These are phyloP conservation scores for Alternaria rosae DNA, from an alignment of 2,329 filamentous ascomycete genomes.

Conservation along the genomic window DNA sequence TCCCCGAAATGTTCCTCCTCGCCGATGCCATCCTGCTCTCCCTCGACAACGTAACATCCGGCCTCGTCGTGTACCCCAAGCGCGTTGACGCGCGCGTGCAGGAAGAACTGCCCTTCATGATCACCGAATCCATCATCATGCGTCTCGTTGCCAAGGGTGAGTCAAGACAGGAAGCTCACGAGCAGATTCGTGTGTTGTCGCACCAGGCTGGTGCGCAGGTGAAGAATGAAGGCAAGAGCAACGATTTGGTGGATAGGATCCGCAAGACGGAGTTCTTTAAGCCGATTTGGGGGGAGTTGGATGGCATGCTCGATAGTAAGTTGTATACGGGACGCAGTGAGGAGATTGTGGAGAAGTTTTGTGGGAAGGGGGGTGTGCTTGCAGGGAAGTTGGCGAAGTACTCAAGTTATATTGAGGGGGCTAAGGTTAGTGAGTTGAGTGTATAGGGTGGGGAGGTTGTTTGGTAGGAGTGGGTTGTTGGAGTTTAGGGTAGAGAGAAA, in stretches of 20 bases:
- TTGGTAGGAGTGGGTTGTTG: no score
- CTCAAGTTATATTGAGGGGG: conserved; percentile 53
- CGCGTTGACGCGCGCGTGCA: conserved; percentile 70
- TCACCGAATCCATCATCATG: conserved; percentile 68
- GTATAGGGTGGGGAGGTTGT: conserved; percentile 24
- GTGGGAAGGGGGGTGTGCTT: conserved; percentile 25
- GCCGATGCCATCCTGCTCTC: conserved; percentile 68
- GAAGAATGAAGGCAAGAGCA: conserved; percentile 75
- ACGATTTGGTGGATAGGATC: conserved; percentile 84
- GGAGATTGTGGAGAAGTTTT: conserved; percentile 36
- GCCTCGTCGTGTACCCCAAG: conserved; percentile 78
- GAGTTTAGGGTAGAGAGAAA: not conserved
- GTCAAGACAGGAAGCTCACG: conserved; percentile 82
- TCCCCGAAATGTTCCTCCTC: conserved; percentile 58
- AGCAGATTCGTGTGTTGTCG: conserved; percentile 81
- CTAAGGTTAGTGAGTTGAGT: conserved; percentile 43
- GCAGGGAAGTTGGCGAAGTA: conserved; percentile 59
- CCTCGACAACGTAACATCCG: conserved; percentile 76
- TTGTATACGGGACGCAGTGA: conserved; percentile 64
- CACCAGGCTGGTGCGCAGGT: conserved; percentile 77
- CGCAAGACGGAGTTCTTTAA: conserved; percentile 75
- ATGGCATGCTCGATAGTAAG: conserved; percentile 70
- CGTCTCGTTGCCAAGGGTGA: conserved; percentile 73
- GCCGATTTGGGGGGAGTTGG: conserved; percentile 72
- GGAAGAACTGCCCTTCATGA: conserved; percentile 87